These are phyloP conservation scores for Salix viminalis DNA, from an alignment of 345 rosid species.

Conservation along the genomic window DNA sequence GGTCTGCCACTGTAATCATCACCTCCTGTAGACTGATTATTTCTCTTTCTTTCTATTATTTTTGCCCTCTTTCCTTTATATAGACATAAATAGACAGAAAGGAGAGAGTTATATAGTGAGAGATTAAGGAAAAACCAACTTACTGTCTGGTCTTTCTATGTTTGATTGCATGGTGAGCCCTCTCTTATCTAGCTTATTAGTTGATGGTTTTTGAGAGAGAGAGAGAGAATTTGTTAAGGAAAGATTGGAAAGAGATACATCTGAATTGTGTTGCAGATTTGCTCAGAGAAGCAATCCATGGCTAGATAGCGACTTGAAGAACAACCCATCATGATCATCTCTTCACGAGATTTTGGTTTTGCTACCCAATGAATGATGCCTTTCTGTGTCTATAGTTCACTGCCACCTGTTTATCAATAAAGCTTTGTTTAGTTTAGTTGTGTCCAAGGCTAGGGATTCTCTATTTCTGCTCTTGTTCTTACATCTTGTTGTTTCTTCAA, in stretches of 20 bases:
- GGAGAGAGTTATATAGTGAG: slow-evolving; percentile 23
- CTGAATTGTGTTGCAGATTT: slow-evolving; percentile 38
- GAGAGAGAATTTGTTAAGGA: not conserved
- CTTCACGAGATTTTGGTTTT: slow-evolving; percentile 60
- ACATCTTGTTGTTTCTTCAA: slow-evolving; percentile 23
- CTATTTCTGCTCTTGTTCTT: slow-evolving; percentile 13
- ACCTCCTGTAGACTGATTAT: slow-evolving; percentile 38
- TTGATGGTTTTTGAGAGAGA: slow-evolving; percentile 15
- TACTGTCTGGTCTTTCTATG: slow-evolving; percentile 23
- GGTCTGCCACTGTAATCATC: slow-evolving; percentile 67
- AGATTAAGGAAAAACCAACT: slow-evolving; percentile 24
- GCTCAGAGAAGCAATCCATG: slow-evolving; percentile 48
- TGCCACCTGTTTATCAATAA: slow-evolving; percentile 38
- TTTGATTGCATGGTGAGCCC: slow-evolving; percentile 32
- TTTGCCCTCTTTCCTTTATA: slow-evolving; percentile 13
- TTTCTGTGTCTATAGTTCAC: slow-evolving; percentile 52
- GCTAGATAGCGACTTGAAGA: slow-evolving; percentile 66
- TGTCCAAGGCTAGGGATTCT: slow-evolving; percentile 46
- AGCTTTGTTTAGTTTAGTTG: slow-evolving; percentile 38
- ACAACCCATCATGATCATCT: slow-evolving; percentile 59
- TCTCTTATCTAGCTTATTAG: not conserved
- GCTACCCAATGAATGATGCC: slow-evolving; percentile 58
- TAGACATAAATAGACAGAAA: slow-evolving; percentile 32
- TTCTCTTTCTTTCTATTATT: slow-evolving; percentile 3
- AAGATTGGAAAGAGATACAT: slow-evolving; percentile 27